Evolutionary conservation across 805 yeast species (phyloP), one percentile per base, ranked within the genome.

Genomic region (Millerago galiae): DNA sequence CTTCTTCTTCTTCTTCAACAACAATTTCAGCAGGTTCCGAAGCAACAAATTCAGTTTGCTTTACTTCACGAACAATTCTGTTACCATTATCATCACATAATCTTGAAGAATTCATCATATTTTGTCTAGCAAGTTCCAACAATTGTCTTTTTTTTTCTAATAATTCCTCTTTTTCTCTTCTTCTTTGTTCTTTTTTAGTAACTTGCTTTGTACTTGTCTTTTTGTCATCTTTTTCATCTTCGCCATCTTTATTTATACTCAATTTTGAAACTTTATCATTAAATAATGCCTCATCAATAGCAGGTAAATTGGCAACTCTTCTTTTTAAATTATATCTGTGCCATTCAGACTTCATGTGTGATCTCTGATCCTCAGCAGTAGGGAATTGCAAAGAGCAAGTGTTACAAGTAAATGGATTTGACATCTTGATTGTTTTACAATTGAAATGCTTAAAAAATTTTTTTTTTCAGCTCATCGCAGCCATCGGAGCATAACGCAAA

Each of bases 301-400:
- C 77, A 16, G 95, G 95, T 47, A 89, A 66, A 37, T 73, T 75
- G 0, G 98, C 96, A 13, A 93, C 98, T 60, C 95, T 74, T 69
- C 99, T 79, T 61, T 93, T 93, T 55, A 93, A 74, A 60, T 93
- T 93, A 64, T 93, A 93, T 56, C 98, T 76, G 64, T 93, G 99
- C 99, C 99, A 93, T 48, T 93, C 99, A 2, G 96, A 78, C 59
- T 86, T 87, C 99, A 93, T 93, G 61, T 93, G 99, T 40, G 70
- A 67, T 54, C 98, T 74, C 66, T 93, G 99, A 55, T 77, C 77
- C 41, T 77, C 84, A 2, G 95, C 79, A 10, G 77, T 65, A 24
- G 81, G 76, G 54, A 93, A 93, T 39, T 80, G 81, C 50, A 91
- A 71, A 24, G 77, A 81, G 63, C 99, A 93, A 18, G 95, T 81